A percentile compares a stretch with the other conserved stretches of the same genome.
Evolutionary conservation across 768 basidiomycete species (phyloP).

Genomic region (Kwoniella dejecticola): DNA sequence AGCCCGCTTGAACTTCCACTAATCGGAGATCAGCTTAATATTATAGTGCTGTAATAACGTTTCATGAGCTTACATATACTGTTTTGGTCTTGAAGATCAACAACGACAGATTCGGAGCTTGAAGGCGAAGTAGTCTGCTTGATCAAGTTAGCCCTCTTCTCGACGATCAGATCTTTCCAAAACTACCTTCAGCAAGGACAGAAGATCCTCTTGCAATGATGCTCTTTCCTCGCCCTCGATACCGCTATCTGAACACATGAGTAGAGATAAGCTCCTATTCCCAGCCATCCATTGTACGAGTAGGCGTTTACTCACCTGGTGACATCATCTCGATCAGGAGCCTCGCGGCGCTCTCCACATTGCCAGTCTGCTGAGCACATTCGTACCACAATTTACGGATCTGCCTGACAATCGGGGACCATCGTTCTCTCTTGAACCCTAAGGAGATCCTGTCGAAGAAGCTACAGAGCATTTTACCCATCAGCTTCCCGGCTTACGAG

Average conservation of each 20-base stretch:
- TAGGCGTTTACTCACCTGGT: constrained; percentile 62
- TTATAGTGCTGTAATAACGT: too few relatives aligned
- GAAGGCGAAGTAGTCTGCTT: constrained; percentile 71
- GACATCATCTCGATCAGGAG: constrained; percentile 82
- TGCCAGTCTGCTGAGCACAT: constrained; percentile 75
- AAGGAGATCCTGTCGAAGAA: constrained; percentile 92
- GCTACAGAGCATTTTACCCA: too few relatives aligned
- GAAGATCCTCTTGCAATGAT: constrained; percentile 68
- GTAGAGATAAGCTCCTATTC: background rate
- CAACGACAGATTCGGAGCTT: constrained; percentile 61
- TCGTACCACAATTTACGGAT: constrained; percentile 78
- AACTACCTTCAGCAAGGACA: constrained; percentile 70
- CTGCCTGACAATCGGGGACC: constrained; percentile 72
- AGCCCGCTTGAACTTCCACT: constrained; percentile 71
- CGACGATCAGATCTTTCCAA: background rate
- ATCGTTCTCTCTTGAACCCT: constrained; percentile 81
- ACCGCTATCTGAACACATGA: constrained; percentile 21
- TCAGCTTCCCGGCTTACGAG: too few relatives aligned
- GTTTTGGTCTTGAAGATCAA: constrained; percentile 60
- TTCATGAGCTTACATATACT: constrained; percentile 22
- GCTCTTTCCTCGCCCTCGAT: constrained; percentile 39
- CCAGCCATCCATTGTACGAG: background rate
- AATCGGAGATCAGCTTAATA: constrained; percentile 26
- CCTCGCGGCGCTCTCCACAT: constrained; percentile 73
- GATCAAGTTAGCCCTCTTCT: background rate